Evolutionary conservation across 148 eudicot species (phyloP).

Genomic region (Rhododendron mucronatum): DNA sequence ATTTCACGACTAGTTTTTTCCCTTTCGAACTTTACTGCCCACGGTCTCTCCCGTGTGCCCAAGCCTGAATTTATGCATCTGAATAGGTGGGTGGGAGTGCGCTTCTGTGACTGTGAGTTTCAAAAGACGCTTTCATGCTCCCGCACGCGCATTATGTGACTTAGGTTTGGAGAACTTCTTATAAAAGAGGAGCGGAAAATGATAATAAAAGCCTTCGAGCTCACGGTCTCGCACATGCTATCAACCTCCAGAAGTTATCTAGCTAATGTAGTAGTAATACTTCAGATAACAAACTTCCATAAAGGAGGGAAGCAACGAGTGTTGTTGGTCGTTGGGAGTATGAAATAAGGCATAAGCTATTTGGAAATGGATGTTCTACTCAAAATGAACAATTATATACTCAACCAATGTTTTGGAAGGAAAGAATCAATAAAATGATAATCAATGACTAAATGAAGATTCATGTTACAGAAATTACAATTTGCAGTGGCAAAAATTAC

Average conservation of each 20-base stretch:
- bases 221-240: not conserved
- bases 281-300: not conserved
- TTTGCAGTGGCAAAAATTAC: slow-evolving; percentile 46
- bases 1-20: not conserved
- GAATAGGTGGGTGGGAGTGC: not conserved
- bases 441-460: slow-evolving; percentile 53
- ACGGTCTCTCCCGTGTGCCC: not conserved
- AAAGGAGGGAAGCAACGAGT: not conserved
- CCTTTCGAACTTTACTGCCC: not conserved
- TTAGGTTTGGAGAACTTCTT: too few relatives aligned
- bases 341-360: not conserved
- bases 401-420: slow-evolving; percentile 20
- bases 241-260: not conserved
- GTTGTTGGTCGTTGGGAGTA: not conserved
- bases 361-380: not conserved
- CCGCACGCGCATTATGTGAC: too few relatives aligned
- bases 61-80: not conserved
- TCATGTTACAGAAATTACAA: slow-evolving; percentile 60
- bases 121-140: too few relatives aligned
- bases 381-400: not conserved
- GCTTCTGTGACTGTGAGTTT: too few relatives aligned
- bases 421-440: slow-evolving; percentile 69
- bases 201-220: not conserved
- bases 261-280: not conserved
- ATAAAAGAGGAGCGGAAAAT: not conserved